These are phyloP conservation scores for Gastrolobium bilobum DNA, from an alignment of 306 rosid species.

Conservation along the genomic window DNA sequence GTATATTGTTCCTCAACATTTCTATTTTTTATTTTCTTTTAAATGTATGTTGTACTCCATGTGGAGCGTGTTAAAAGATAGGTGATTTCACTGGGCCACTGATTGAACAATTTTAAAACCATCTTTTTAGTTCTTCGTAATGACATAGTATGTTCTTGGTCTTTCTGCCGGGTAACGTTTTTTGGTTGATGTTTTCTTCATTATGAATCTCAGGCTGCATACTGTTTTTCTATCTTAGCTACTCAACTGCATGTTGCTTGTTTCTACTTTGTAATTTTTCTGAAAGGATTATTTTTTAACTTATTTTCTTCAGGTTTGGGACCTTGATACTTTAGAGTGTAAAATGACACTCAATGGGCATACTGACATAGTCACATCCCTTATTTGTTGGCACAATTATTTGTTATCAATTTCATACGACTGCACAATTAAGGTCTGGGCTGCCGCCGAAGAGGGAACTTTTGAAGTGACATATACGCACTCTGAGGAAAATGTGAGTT, in stretches of 20 bases:
- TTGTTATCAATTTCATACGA: conserved; percentile 54
- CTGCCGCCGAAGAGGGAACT: conserved; percentile 2
- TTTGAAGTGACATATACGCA: conserved; percentile 51
- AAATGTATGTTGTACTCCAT: neutral
- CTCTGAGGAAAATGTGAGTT: conserved; percentile 52
- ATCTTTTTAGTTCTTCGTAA: no score
- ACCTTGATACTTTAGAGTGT: conserved; percentile 55
- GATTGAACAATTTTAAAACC: neutral
- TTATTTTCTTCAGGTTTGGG: conserved; percentile 58
- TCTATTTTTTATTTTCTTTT: neutral
- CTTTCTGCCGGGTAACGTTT: neutral
- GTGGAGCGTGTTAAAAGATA: neutral
- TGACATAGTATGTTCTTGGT: neutral
- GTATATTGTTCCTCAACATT: neutral
- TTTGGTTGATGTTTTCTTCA: neutral
- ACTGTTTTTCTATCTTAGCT: neutral
- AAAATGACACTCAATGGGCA: conserved; percentile 56
- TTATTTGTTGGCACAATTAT: conserved; percentile 56
- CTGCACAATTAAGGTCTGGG: conserved; percentile 57
- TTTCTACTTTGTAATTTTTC: neutral
- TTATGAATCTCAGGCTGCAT: neutral
- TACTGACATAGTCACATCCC: conserved; percentile 54
- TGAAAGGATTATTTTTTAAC: neutral
- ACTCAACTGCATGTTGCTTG: neutral
- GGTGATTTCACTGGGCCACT: neutral